phyloP scores from a whole-genome alignment of 371 early-diverging fungal species.

The Mortierella sp. region DNA sequence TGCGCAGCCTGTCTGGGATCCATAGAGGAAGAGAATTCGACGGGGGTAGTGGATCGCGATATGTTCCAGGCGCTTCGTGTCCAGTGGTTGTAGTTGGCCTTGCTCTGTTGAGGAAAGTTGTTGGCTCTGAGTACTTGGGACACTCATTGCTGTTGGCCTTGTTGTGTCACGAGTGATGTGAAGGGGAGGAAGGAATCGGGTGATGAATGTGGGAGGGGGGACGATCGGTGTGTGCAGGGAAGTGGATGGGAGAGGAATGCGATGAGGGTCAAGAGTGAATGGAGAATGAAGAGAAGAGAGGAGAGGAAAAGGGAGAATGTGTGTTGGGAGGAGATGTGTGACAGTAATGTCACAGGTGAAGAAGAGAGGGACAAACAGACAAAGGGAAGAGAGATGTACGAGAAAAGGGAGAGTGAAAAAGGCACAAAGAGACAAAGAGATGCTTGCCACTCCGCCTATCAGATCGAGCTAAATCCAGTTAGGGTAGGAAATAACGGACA shows the following conservation, averaged over 20 bases:
- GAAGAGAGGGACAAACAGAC: neutral
- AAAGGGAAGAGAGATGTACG: neutral
- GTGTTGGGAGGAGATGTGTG: neutral
- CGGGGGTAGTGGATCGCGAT: slow-evolving; percentile 51
- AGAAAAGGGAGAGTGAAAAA: too few relatives aligned
- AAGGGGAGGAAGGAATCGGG: neutral
- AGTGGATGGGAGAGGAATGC: neutral
- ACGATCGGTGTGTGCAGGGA: neutral
- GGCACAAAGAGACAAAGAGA: neutral
- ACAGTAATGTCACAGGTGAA: neutral
- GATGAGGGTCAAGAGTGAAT: neutral
- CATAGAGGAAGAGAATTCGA: slow-evolving; percentile 82
- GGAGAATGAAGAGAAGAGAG: neutral
- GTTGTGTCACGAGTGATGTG: neutral
- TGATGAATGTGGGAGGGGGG: neutral
- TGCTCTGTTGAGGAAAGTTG: neutral
- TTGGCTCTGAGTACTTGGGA: neutral
- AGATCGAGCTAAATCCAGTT: neutral
- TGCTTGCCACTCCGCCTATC: neutral
- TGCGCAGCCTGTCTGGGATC: slow-evolving; percentile 88
- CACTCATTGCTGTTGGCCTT: neutral
- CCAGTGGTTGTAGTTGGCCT: slow-evolving; percentile 20
- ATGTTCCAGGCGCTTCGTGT: slow-evolving; percentile 41
- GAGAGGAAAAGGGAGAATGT: neutral
- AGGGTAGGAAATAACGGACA: neutral